Evolutionary conservation across 257 asterid genomes (phyloP).

Genomic region (Penstemon eatonii): DNA sequence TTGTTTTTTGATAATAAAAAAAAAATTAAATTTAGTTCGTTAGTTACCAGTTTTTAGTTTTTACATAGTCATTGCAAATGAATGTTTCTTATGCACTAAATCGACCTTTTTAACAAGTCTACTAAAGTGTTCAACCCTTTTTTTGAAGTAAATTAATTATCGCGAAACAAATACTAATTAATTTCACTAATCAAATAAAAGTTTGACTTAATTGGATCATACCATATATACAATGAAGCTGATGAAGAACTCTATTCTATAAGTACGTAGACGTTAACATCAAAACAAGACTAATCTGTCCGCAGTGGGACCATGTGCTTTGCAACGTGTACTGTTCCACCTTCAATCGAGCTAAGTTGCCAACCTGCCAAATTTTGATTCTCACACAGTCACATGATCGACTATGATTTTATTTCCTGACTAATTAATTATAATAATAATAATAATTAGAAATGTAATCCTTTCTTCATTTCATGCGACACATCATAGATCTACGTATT

Average conservation of each 20-base stretch:
- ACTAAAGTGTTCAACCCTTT: no score
- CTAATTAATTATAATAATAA: neutral
- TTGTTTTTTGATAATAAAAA: no score
- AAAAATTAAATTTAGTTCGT: no score
- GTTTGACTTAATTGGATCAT: no score
- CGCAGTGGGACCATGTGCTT: neutral
- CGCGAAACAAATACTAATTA: no score
- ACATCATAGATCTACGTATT: neutral
- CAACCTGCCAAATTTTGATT: neutral
- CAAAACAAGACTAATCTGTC: neutral
- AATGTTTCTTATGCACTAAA: no score
- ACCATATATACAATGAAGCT: no score
- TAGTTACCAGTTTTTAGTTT: no score
- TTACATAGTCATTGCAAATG: no score
- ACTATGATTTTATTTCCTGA: neutral
- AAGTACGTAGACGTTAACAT: no score
- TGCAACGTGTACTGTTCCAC: constrained; percentile 21
- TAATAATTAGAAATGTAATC: neutral
- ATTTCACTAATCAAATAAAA: neutral
- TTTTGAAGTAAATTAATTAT: no score
- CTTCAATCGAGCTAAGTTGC: neutral
- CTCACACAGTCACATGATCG: constrained; percentile 25
- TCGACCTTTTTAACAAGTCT: no score
- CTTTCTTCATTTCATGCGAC: neutral
- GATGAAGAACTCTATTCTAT: neutral